phyloP scores from a whole-genome alignment of 2,329 filamentous ascomycete species.

The Cephalotrichum gorgonifer region DNA sequence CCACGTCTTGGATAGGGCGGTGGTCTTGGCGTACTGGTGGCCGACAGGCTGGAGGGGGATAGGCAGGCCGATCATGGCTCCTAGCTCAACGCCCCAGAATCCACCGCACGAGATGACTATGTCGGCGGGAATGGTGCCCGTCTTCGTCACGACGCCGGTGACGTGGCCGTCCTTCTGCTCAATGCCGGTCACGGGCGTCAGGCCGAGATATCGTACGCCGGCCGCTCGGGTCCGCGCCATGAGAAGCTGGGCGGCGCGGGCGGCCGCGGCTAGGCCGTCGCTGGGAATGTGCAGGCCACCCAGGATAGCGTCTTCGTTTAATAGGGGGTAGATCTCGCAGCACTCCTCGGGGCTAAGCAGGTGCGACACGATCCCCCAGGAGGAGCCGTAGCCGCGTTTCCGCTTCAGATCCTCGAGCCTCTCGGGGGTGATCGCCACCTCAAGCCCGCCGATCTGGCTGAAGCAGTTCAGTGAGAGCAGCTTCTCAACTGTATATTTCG shows the following conservation, averaged over 20 bases:
- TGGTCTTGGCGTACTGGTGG: slow-evolving; percentile 56
- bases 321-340: slow-evolving; percentile 38
- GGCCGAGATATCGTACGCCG: slow-evolving; percentile 47
- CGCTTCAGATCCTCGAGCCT: slow-evolving; percentile 51
- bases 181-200: slow-evolving; percentile 48
- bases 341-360: slow-evolving; percentile 43
- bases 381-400: slow-evolving; percentile 48
- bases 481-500: slow-evolving; percentile 52
- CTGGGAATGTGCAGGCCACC: slow-evolving; percentile 50
- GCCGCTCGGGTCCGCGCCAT: slow-evolving; percentile 45
- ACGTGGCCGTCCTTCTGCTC: slow-evolving; percentile 35
- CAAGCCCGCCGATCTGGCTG: slow-evolving; percentile 53
- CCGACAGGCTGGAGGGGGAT: slow-evolving; percentile 51
- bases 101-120: slow-evolving; percentile 54
- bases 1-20: slow-evolving; percentile 31
- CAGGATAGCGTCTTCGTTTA: slow-evolving; percentile 42
- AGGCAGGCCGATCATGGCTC: slow-evolving; percentile 46
- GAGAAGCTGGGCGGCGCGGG: slow-evolving; percentile 49
- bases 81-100: slow-evolving; percentile 57
- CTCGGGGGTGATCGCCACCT: slow-evolving; percentile 50
- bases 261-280: slow-evolving; percentile 51
- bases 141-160: slow-evolving; percentile 42
- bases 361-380: slow-evolving; percentile 48
- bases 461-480: slow-evolving; percentile 47
- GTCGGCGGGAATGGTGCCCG: slow-evolving; percentile 42